A percentile compares a stretch with the other conserved stretches of the same genome.
Evolutionary conservation across 106 monocot genomes (phyloP).

Genomic region (Phalaenopsis aphrodite): DNA sequence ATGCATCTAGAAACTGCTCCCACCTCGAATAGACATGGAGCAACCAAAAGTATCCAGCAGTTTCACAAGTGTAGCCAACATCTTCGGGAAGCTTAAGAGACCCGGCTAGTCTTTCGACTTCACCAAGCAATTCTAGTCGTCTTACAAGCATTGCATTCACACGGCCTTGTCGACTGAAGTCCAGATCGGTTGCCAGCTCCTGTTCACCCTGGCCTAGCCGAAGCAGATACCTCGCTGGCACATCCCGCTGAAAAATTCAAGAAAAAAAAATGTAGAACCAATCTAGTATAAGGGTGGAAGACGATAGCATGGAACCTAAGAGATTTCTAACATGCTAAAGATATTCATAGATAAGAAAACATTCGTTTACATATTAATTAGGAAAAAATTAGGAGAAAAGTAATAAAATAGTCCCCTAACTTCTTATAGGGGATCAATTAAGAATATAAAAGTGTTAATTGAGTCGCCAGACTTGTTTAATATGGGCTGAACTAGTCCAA

Average conservation of each 20-base stretch:
- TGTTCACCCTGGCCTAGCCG: conserved; percentile 98
- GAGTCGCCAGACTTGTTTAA: too few species aligned
- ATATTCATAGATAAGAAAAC: background rate
- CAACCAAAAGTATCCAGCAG: conserved; percentile 96
- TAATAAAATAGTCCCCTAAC: too few species aligned
- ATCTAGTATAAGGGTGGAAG: background rate
- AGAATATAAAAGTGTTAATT: too few species aligned
- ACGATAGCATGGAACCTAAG: background rate
- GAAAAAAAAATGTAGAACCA: background rate
- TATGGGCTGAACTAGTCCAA: too few species aligned
- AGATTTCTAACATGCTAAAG: too few species aligned
- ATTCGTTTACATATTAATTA: background rate
- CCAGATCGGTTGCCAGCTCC: conserved; percentile 97
- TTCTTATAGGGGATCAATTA: too few species aligned
- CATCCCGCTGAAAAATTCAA: conserved; percentile 63
- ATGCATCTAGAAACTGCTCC: conserved; percentile 93
- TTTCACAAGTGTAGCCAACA: conserved; percentile 96
- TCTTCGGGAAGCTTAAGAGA: conserved; percentile 90
- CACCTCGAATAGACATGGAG: conserved; percentile 95
- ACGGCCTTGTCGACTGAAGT: conserved; percentile 97
- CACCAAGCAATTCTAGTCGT: conserved; percentile 72
- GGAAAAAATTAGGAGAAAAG: too few species aligned
- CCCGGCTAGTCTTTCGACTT: conserved; percentile 87
- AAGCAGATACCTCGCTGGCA: conserved; percentile 96
- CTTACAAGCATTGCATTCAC: conserved; percentile 98